Evolutionary conservation across 148 eudicot genomes (phyloP).

Genomic region (Rhododendron kiyosumense): DNA sequence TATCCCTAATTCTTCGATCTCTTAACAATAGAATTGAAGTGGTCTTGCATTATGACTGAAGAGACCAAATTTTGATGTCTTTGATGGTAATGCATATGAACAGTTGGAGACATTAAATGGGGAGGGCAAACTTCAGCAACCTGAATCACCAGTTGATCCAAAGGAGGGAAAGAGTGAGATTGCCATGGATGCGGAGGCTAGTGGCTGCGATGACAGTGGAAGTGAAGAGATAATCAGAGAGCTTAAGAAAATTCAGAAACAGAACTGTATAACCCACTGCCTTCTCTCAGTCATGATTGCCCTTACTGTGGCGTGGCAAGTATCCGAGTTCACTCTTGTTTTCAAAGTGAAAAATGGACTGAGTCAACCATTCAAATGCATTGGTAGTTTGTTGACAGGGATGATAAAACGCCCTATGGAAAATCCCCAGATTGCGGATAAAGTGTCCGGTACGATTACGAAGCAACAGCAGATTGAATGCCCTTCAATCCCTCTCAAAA

Average conservation of each 20-base stretch:
- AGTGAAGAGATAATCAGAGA: slow-evolving; percentile 42
- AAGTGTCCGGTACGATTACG: slow-evolving; percentile 2
- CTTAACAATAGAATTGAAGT: not conserved
- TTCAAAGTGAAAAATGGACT: slow-evolving; percentile 43
- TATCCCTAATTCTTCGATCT: not conserved
- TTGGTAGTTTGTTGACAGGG: slow-evolving; percentile 35
- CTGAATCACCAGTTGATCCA: slow-evolving; percentile 18
- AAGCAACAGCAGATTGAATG: slow-evolving; percentile 15
- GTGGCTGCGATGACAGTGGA: not conserved
- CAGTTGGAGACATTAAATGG: slow-evolving; percentile 40
- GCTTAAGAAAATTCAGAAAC: slow-evolving; percentile 52
- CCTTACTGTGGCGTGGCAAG: slow-evolving; percentile 64
- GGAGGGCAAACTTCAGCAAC: slow-evolving; percentile 14
- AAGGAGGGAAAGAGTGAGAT: slow-evolving; percentile 5
- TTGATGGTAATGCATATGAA: not conserved
- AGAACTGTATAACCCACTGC: slow-evolving; percentile 61
- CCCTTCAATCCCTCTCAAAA: slow-evolving; percentile 19
- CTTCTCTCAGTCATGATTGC: slow-evolving; percentile 53
- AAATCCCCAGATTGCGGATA: slow-evolving; percentile 10
- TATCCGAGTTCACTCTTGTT: slow-evolving; percentile 53
- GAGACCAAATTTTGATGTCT: not conserved
- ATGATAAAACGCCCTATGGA: slow-evolving; percentile 25
- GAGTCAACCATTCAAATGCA: slow-evolving; percentile 43
- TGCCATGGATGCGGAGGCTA: not conserved
- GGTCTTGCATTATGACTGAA: not conserved